Percentiles rank a stretch among this genome's conserved stretches.
phyloP scores from a whole-genome alignment of 192 early-diverging fungal genomes.

The Coemansia sp. region DNA sequence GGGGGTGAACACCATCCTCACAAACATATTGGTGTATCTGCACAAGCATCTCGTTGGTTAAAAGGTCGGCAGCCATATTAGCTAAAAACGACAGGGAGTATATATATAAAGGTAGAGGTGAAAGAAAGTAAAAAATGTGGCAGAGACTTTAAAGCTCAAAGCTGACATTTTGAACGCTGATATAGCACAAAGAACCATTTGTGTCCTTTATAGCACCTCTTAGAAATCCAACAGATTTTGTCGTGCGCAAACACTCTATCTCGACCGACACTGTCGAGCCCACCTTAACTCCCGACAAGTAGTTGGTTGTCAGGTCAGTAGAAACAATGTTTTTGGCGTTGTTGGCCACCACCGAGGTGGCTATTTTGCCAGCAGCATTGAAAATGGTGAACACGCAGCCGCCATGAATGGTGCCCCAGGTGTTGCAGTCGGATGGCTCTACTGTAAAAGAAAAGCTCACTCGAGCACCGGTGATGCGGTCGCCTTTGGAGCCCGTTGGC shows the following conservation, averaged over 20 bases:
- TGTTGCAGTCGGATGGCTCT: slow-evolving; percentile 41
- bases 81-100: too few species aligned
- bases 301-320: slow-evolving; percentile 44
- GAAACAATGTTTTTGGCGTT: slow-evolving; percentile 32
- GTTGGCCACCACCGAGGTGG: slow-evolving; percentile 32
- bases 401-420: slow-evolving; percentile 51
- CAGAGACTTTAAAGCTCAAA: slow-evolving; percentile 18
- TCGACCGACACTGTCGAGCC: slow-evolving; percentile 21
- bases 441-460: slow-evolving; percentile 26
- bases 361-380: slow-evolving; percentile 50
- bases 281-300: slow-evolving; percentile 21
- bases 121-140: background rate
- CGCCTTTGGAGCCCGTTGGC: slow-evolving; percentile 32
- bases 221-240: slow-evolving; percentile 33
- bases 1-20: too few species aligned
- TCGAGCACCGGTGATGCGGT: slow-evolving; percentile 33
- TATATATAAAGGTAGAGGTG: too few species aligned
- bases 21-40: too few species aligned
- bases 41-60: too few species aligned
- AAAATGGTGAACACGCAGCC: slow-evolving; percentile 47
- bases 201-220: slow-evolving; percentile 26
- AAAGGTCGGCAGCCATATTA: too few species aligned
- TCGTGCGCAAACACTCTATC: slow-evolving; percentile 41
- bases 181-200: slow-evolving; percentile 20
- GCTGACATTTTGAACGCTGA: slow-evolving; percentile 33